phyloP scores from a whole-genome alignment of 441 rosid genomes.

The Gossypium aridum region DNA sequence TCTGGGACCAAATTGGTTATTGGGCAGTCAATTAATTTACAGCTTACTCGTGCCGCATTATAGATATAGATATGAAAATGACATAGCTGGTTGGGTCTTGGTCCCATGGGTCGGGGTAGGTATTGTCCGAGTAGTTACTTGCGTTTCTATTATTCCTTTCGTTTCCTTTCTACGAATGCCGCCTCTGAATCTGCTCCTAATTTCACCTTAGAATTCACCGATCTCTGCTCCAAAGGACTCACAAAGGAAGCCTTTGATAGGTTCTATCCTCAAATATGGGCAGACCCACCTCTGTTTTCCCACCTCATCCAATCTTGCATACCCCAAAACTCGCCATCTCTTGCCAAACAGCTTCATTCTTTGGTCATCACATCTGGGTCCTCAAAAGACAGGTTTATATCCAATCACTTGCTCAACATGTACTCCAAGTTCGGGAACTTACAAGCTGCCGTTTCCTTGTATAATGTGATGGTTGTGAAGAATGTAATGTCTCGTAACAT shows the following conservation, averaged over 20 bases:
- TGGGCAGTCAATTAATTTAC: too few relatives aligned
- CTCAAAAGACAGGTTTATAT: conserved; percentile 51
- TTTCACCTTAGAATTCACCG: conserved; percentile 24
- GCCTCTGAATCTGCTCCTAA: conserved; percentile 5
- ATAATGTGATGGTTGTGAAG: conserved; percentile 36
- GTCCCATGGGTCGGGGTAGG: conserved; percentile 13
- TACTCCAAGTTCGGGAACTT: conserved; percentile 59
- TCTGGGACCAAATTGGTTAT: too few relatives aligned
- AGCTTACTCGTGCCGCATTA: too few relatives aligned
- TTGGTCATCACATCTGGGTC: conserved; percentile 60
- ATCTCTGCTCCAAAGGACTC: conserved; percentile 46
- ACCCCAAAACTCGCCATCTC: conserved; percentile 25
- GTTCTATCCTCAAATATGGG: conserved; percentile 46
- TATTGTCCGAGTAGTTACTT: not conserved
- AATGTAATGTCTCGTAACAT: conserved; percentile 77
- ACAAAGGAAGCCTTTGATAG: conserved; percentile 46
- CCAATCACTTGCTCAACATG: conserved; percentile 67
- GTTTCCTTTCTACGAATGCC: conserved; percentile 18
- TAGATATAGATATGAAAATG: not conserved
- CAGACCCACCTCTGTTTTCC: conserved; percentile 53
- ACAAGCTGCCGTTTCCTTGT: conserved; percentile 35
- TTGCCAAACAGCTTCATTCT: conserved; percentile 62
- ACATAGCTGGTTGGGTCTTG: not conserved
- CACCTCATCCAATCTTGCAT: conserved; percentile 55
- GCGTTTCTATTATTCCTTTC: conserved; percentile 18